Evolutionary conservation across 2,329 filamentous ascomycete genomes (phyloP), one percentile per base, ranked within the genome.

Genomic region (Fusarium sulawesiense): DNA sequence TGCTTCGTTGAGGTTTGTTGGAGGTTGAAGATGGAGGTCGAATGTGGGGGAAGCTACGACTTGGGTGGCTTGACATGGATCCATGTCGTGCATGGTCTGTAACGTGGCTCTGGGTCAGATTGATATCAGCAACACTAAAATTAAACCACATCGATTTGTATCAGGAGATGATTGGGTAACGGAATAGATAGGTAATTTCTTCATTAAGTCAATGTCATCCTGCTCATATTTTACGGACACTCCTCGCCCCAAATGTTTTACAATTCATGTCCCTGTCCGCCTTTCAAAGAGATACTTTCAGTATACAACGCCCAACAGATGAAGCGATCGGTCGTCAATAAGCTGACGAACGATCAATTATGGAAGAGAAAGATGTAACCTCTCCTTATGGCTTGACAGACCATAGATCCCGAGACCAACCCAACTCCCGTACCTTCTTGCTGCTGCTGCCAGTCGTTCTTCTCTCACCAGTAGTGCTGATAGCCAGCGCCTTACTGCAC

Each of bases 401-500:
- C 89, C 89, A 91, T 49, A 91, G 73, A 70, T 91, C 88, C 57
- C 87, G 82, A 56, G 86, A 87, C 88, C 88, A 90, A 27, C 89
- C 89, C 78, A 85, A 83, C 78, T 88, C 85, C 44, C 87, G 83
- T 73, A 88, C 79, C 80, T 87, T 89, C 81, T 89, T 91, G 73
- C 83, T 87, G 68, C 81, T 83, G 8, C 82, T 81, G 13, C 83
- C 81, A 3, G 81, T 73, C 7, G 80, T 77, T 73, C 85, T 86
- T 80, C 88, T 89, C 67, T 88, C 87, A 20, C 81, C 83, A 13
- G 85, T 84, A 14, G 85, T 84, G 62, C 81, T 84, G 56, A 88
- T 84, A 2, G 88, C 86, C 62, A 92, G 88, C 4, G 91, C 89
- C 79, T 93, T 92, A 79, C 92, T 94, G 58, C 90, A 91, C 54